These are phyloP conservation scores for Populus ilicifolia DNA, from an alignment of 345 rosid species.

Conservation along the genomic window DNA sequence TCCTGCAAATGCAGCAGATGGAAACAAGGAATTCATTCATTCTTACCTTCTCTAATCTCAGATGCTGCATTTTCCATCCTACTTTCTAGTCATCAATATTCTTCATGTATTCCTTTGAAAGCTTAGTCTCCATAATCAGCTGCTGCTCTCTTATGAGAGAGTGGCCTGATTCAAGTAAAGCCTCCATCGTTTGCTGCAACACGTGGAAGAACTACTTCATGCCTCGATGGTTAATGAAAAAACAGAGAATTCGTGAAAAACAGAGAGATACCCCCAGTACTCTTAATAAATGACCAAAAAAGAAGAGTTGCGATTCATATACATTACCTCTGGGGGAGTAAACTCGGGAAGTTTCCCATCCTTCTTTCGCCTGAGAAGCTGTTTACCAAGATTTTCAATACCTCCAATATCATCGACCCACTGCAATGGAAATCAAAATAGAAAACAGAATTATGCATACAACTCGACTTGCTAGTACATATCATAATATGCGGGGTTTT, in stretches of 20 bases:
- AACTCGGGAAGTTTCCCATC: slow-evolving; percentile 57
- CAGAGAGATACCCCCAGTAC: background rate
- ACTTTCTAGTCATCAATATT: slow-evolving; percentile 51
- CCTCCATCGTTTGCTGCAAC: slow-evolving; percentile 87
- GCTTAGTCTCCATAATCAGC: slow-evolving; percentile 69
- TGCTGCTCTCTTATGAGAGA: slow-evolving; percentile 74
- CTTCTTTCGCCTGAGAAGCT: slow-evolving; percentile 57
- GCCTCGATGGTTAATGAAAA: background rate
- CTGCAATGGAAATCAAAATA: slow-evolving; percentile 33
- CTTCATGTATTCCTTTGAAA: slow-evolving; percentile 88
- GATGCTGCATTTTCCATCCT: slow-evolving; percentile 9
- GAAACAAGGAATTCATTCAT: background rate
- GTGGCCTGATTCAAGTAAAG: slow-evolving; percentile 82
- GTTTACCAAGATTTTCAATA: slow-evolving; percentile 55
- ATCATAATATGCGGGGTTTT: background rate
- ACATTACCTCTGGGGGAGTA: slow-evolving; percentile 69
- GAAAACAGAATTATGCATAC: background rate
- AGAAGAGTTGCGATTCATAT: background rate
- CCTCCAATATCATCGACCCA: slow-evolving; percentile 91
- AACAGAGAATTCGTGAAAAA: too few relatives aligned
- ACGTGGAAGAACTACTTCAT: background rate
- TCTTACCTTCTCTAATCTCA: background rate
- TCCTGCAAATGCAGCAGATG: background rate
- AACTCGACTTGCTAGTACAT: background rate
- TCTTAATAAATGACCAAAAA: background rate